These are phyloP conservation scores for Ophiostoma fasciatum DNA, from an alignment of 2,329 filamentous ascomycete species.

Conservation along the genomic window DNA sequence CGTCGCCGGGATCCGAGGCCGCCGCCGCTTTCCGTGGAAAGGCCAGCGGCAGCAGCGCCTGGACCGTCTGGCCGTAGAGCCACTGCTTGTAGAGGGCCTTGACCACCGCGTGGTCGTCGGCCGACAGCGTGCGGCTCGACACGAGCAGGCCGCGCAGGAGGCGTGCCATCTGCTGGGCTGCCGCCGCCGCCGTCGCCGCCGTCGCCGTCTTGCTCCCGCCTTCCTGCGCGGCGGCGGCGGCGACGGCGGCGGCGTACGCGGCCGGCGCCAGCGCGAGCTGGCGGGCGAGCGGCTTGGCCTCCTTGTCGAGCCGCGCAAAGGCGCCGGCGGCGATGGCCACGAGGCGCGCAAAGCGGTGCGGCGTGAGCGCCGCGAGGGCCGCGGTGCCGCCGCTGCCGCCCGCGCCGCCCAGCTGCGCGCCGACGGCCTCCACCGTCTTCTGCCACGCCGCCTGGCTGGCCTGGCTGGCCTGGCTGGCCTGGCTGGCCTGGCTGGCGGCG, in stretches of 20 bases:
- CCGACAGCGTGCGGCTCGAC: constrained; percentile 19
- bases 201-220: neutral
- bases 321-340: constrained; percentile 17
- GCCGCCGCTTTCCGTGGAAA: constrained; percentile 17
- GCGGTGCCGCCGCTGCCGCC: too few relatives aligned
- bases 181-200: neutral
- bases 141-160: constrained; percentile 27
- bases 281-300: constrained; percentile 18
- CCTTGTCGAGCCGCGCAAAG: constrained; percentile 19
- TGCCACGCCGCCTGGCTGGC: constrained; percentile 14
- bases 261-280: constrained; percentile 16
- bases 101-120: constrained; percentile 27
- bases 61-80: constrained; percentile 30
- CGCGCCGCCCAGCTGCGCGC: neutral
- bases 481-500: neutral
- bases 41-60: constrained; percentile 29
- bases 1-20: constrained; percentile 3
- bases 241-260: neutral
- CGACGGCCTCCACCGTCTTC: constrained; percentile 5
- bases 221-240: constrained; percentile 12
- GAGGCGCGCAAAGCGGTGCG: constrained; percentile 12
- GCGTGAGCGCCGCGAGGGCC: neutral
- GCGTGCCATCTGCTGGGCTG: constrained; percentile 22
- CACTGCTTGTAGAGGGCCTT: constrained; percentile 31
- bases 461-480: neutral